phyloP scores from a whole-genome alignment of 2,329 filamentous ascomycete species.

The Rutstroemia sydowiana region DNA sequence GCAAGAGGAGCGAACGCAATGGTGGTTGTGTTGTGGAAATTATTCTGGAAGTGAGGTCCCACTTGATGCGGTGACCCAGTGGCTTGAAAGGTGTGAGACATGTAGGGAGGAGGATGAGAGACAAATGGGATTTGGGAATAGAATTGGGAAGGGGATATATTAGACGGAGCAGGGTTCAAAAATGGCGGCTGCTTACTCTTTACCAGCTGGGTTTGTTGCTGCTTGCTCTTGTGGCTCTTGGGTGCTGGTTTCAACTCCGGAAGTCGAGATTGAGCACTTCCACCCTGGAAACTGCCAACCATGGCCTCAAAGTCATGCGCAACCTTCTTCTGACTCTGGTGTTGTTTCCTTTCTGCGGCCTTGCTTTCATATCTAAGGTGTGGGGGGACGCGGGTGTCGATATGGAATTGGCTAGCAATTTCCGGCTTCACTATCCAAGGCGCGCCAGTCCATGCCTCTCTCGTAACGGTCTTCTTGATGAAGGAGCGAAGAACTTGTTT shows the following conservation, averaged over 20 bases:
- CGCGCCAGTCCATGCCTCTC: conserved; percentile 91
- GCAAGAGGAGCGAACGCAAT: conserved; percentile 41
- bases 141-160: conserved; percentile 11
- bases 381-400: conserved; percentile 77
- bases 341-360: conserved; percentile 67
- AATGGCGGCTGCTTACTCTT: conserved; percentile 34
- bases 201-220: conserved; percentile 35
- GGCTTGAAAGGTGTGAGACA: conserved; percentile 29
- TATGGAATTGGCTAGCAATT: conserved; percentile 75
- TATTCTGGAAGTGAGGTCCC: conserved; percentile 30
- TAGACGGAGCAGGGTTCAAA: conserved; percentile 28
- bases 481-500: conserved; percentile 91
- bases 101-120: conserved; percentile 19
- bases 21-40: conserved; percentile 38
- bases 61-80: conserved; percentile 27
- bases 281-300: conserved; percentile 29
- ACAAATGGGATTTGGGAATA: conserved; percentile 19
- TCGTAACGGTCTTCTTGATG: conserved; percentile 86
- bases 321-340: conserved; percentile 53
- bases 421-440: conserved; percentile 91
- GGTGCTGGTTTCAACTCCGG: conserved; percentile 67
- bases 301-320: conserved; percentile 29
- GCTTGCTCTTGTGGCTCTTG: conserved; percentile 61
- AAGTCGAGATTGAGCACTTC: conserved; percentile 44
- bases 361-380: conserved; percentile 78